Evolutionary conservation across 2,329 filamentous ascomycete genomes (phyloP).

Genomic region (Colletotrichum sp.): DNA sequence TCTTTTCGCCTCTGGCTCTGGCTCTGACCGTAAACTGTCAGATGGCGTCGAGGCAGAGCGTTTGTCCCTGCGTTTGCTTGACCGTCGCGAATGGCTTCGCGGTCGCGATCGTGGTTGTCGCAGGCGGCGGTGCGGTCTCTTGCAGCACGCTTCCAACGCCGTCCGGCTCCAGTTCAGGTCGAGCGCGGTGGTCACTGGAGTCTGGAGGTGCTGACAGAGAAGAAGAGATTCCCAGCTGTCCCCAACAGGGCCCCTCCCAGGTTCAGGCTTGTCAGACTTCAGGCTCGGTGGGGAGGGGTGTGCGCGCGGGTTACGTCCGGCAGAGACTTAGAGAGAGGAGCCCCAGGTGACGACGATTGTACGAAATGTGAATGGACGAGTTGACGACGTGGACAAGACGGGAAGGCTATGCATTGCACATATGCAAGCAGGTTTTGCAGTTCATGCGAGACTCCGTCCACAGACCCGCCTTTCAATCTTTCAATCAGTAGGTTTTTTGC

Average conservation of each 20-base stretch:
- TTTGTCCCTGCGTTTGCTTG: conserved; percentile 14
- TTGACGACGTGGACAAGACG: conserved; percentile 1
- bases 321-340: neutral
- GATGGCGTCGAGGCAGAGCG: conserved; percentile 7
- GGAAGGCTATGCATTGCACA: conserved; percentile 13
- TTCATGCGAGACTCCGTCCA: conserved; percentile 21
- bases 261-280: conserved; percentile 15
- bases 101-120: neutral
- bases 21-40: conserved; percentile 3
- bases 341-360: conserved; percentile 11
- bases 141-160: neutral
- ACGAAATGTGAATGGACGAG: conserved; percentile 18
- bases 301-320: conserved; percentile 14
- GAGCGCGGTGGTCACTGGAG: neutral
- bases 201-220: neutral
- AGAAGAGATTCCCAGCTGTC: neutral
- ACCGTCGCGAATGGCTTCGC: neutral
- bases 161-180: neutral
- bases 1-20: neutral
- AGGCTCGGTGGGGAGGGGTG: neutral
- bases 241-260: neutral
- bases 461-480: neutral
- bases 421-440: conserved; percentile 23
- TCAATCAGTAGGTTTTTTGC: neutral
- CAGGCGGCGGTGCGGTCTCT: neutral